These are phyloP conservation scores for Barnettozyma pratensis DNA, from an alignment of 805 yeast genomes.

Conservation along the genomic window DNA sequence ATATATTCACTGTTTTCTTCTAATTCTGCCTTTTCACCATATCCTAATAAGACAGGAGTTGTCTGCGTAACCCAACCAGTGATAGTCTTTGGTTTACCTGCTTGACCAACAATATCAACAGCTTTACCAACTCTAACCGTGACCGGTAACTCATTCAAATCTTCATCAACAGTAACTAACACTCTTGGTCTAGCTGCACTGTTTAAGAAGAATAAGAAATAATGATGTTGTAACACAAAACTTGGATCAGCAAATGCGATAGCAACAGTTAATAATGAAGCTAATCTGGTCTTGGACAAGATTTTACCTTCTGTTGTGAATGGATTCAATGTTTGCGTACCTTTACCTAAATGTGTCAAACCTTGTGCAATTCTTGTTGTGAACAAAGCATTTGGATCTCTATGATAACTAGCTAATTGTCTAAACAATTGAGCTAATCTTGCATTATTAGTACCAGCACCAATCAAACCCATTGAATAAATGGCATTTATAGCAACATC, in stretches of 20 bases:
- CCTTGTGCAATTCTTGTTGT: conserved; percentile 96
- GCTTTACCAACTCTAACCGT: conserved; percentile 99
- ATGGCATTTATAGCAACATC: conserved; percentile 94
- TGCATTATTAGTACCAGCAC: conserved; percentile 98
- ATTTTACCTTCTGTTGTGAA: conserved; percentile 86
- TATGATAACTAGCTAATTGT: conserved; percentile 91
- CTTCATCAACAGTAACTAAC: conserved; percentile 89
- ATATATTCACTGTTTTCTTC: conserved; percentile 88
- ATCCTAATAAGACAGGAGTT: conserved; percentile 89
- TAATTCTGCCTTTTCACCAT: conserved; percentile 95
- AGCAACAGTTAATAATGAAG: conserved; percentile 79
- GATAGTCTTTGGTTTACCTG: conserved; percentile 97
- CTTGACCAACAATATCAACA: conserved; percentile 97
- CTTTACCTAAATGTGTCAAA: conserved; percentile 91
- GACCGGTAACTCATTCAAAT: conserved; percentile 75
- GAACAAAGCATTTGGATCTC: conserved; percentile 85
- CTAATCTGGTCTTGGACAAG: conserved; percentile 82
- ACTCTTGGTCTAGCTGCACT: conserved; percentile 91
- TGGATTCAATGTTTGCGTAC: conserved; percentile 85
- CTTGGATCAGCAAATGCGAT: conserved; percentile 84
- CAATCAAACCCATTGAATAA: conserved; percentile 95
- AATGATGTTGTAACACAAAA: conserved; percentile 78
- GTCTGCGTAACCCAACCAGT: conserved; percentile 99
- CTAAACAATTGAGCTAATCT: conserved; percentile 93
- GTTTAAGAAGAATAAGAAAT: conserved; percentile 76